A percentile compares a stretch with the other conserved stretches of the same genome.
Conservation (phyloP, 352 stramenopile genomes). For the Discostella stelligera region DNA sequence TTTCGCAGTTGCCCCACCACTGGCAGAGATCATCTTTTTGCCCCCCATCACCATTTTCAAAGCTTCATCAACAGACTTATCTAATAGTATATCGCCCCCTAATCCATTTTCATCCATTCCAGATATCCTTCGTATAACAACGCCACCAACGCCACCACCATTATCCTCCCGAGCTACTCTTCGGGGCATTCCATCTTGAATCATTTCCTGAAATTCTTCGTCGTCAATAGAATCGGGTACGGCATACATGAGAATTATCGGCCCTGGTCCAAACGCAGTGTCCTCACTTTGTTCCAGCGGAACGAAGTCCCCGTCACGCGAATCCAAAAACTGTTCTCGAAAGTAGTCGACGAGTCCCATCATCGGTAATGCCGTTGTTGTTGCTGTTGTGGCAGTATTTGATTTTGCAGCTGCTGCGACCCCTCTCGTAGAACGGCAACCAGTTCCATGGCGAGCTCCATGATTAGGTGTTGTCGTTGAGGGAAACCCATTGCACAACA, state of each 20-base stretch:
- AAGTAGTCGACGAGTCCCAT: conserved; percentile 10
- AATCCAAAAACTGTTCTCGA: conserved; percentile 19
- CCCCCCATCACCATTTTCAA: conserved; percentile 33
- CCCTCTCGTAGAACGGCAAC: too few species aligned
- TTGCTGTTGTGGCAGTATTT: not conserved
- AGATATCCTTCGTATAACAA: conserved; percentile 13
- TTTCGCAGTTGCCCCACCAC: too few species aligned
- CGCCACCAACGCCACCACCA: conserved; percentile 5
- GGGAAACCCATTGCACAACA: too few species aligned
- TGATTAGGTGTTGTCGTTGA: too few species aligned
- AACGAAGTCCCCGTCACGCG: conserved; percentile 62
- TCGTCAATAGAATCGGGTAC: conserved; percentile 54
- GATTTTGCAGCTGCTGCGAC: too few species aligned
- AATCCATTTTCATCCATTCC: conserved; percentile 7
- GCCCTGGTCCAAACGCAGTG: conserved; percentile 57
- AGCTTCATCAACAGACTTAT: conserved; percentile 46
- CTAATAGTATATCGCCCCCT: conserved; percentile 35
- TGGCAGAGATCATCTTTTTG: not conserved
- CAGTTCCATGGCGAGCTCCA: too few species aligned
- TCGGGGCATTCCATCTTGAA: conserved; percentile 56
- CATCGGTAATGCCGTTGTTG: not conserved
- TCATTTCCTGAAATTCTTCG: conserved; percentile 67
- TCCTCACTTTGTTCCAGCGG: conserved; percentile 30
- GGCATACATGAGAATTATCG: conserved; percentile 62
- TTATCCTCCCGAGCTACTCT: too few species aligned